Evolutionary conservation across 208 protist genomes (phyloP).

Genomic region (Endotrypanum monterogeii): DNA sequence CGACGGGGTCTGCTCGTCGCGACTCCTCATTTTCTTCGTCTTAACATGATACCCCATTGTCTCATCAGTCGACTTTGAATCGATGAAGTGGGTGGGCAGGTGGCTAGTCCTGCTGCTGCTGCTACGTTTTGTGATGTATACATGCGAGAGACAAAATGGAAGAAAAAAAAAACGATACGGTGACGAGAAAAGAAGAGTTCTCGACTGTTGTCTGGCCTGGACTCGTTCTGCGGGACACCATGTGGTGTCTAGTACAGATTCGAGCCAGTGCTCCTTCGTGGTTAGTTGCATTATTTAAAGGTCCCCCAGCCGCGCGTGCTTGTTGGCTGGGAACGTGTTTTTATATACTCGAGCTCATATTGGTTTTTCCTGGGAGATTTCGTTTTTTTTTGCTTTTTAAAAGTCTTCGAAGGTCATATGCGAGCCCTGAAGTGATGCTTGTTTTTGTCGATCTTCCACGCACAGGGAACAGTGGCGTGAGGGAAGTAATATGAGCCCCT

Average conservation of each 20-base stretch:
- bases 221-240: not conserved
- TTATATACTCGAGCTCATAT: not conserved
- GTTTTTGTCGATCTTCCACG: not conserved
- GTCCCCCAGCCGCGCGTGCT: not conserved
- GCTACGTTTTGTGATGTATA: no score
- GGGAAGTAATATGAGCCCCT: not conserved
- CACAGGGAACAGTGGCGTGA: not conserved
- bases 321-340: not conserved
- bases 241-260: not conserved
- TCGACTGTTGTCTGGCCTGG: no score
- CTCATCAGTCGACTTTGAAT: not conserved
- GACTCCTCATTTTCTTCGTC: slow-evolving; percentile 4
- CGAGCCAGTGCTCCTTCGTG: not conserved
- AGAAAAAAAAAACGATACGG: no score
- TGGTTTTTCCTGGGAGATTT: not conserved
- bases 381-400: not conserved
- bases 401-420: no score
- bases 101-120: no score
- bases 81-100: no score
- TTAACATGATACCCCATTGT: not conserved
- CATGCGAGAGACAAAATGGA: no score
- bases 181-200: not conserved
- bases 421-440: not conserved
- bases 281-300: not conserved
- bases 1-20: not conserved